Conservation (phyloP, 768 basidiomycete genomes). For the Pleurotus tuoliensis region DNA sequence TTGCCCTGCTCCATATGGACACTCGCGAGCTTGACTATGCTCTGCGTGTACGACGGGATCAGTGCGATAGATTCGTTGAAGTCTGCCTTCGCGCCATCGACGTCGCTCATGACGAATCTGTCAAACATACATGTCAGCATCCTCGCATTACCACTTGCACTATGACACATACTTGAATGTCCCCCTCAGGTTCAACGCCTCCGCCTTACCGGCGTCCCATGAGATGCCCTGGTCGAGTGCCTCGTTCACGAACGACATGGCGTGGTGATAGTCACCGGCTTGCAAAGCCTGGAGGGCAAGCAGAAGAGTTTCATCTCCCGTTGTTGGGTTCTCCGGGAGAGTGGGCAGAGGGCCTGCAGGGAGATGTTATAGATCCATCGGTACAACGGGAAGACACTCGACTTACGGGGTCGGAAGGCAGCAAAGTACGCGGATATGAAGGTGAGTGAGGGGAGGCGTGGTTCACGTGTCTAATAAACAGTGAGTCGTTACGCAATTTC, state of each 20-base stretch:
- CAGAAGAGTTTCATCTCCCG: slow-evolving; percentile 80
- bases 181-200: slow-evolving; percentile 88
- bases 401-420: slow-evolving; percentile 88
- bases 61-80: slow-evolving; percentile 73
- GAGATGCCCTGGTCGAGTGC: slow-evolving; percentile 85
- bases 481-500: too few relatives aligned
- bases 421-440: slow-evolving; percentile 96
- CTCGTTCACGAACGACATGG: slow-evolving; percentile 77
- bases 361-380: slow-evolving; percentile 4
- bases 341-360: slow-evolving; percentile 57
- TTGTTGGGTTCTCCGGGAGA: slow-evolving; percentile 70
- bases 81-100: slow-evolving; percentile 78
- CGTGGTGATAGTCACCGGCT: slow-evolving; percentile 81
- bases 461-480: slow-evolving; percentile 59
- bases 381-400: not conserved
- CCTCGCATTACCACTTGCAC: too few relatives aligned
- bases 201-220: slow-evolving; percentile 69
- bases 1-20: slow-evolving; percentile 96
- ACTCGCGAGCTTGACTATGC: slow-evolving; percentile 93
- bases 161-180: slow-evolving; percentile 78
- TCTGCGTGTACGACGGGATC: slow-evolving; percentile 72
- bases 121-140: too few relatives aligned
- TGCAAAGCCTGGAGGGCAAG: slow-evolving; percentile 80
- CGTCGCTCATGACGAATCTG: slow-evolving; percentile 87
- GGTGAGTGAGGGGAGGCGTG: slow-evolving; percentile 80